phyloP scores from a whole-genome alignment of 345 rosid genomes.

The Pistacia atlantica region DNA sequence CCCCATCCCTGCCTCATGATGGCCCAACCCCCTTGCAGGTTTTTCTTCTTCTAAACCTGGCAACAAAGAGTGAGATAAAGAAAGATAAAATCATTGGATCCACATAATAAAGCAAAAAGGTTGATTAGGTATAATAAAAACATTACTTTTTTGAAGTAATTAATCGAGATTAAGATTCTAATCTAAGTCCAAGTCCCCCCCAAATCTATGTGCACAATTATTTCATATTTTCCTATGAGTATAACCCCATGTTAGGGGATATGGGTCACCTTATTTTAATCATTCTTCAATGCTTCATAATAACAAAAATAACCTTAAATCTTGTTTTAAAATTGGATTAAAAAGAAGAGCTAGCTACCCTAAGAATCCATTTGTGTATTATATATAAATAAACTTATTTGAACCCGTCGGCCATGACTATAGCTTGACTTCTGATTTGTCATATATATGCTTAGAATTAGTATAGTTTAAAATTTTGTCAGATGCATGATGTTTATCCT shows the following conservation, averaged over 20 bases:
- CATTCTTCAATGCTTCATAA: constrained; percentile 17
- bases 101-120: constrained; percentile 38
- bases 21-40: constrained; percentile 30
- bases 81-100: constrained; percentile 45
- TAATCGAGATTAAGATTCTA: constrained; percentile 22
- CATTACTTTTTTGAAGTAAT: constrained; percentile 10
- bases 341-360: neutral
- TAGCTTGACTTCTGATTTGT: constrained; percentile 25
- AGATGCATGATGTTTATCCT: constrained; percentile 3
- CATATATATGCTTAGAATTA: neutral
- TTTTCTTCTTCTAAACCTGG: constrained; percentile 5
- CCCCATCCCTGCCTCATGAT: constrained; percentile 30
- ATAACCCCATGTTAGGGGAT: constrained; percentile 29
- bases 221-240: constrained; percentile 31
- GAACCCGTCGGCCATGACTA: neutral
- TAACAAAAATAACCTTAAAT: neutral
- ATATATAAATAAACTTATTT: no score
- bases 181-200: constrained; percentile 24
- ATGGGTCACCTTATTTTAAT: constrained; percentile 5
- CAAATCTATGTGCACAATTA: constrained; percentile 38
- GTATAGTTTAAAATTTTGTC: constrained; percentile 16
- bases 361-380: no score
- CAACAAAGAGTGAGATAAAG: constrained; percentile 20
- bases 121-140: constrained; percentile 32
- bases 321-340: neutral